These are phyloP conservation scores for Hansfordia pulvinata DNA, from an alignment of 2,329 filamentous ascomycete genomes.

Conservation along the genomic window DNA sequence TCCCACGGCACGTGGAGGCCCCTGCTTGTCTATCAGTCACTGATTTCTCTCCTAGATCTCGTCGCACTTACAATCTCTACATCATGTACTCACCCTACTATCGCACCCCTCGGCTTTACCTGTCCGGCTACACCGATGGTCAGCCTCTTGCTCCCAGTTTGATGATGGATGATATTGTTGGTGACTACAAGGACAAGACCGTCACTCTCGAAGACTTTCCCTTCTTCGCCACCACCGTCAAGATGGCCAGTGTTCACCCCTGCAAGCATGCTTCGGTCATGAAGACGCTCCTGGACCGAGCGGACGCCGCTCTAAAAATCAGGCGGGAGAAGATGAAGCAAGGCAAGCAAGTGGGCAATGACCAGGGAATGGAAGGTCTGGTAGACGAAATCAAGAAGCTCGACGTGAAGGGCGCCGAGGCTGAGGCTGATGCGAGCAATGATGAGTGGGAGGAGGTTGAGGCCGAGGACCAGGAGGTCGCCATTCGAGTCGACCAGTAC, in stretches of 20 bases:
- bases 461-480: conserved; percentile 57
- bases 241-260: conserved; percentile 93
- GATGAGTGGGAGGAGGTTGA: conserved; percentile 58
- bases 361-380: conserved; percentile 67
- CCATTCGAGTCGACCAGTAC: conserved; percentile 80
- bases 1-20: background rate
- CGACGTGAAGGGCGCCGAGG: conserved; percentile 37
- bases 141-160: conserved; percentile 69
- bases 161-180: conserved; percentile 96
- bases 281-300: conserved; percentile 92
- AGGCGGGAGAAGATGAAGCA: conserved; percentile 68
- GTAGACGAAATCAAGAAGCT: conserved; percentile 66
- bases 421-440: conserved; percentile 33
- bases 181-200: conserved; percentile 96
- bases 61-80: conserved; percentile 94
- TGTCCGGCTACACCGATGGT: conserved; percentile 78
- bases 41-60: conserved; percentile 48
- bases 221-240: conserved; percentile 80
- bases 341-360: conserved; percentile 32
- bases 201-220: conserved; percentile 96
- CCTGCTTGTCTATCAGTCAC: no score
- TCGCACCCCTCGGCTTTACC: conserved; percentile 85
- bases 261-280: conserved; percentile 97
- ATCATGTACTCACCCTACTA: conserved; percentile 98
- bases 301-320: conserved; percentile 83